Percentiles rank a stretch among this genome's conserved stretches.
phyloP scores from a whole-genome alignment of 371 early-diverging fungal genomes.

The Coemansia sp. region DNA sequence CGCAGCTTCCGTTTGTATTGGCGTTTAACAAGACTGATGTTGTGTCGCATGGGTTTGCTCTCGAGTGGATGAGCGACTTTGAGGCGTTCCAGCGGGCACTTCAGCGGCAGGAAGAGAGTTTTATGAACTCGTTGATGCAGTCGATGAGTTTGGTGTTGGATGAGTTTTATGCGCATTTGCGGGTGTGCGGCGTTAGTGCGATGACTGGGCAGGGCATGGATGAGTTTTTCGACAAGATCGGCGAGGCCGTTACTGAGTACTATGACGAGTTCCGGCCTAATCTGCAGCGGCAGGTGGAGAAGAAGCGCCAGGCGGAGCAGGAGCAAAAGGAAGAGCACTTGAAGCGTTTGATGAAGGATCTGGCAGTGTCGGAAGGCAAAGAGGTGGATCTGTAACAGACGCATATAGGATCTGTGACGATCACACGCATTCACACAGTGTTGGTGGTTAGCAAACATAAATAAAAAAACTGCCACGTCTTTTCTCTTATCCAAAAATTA shows the following conservation, averaged over 20 bases:
- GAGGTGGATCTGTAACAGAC: constrained; percentile 23
- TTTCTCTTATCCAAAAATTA: neutral
- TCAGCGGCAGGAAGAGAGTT: constrained; percentile 65
- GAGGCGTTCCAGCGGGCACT: constrained; percentile 90
- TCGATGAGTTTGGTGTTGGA: constrained; percentile 97
- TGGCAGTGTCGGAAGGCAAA: constrained; percentile 52
- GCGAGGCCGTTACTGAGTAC: constrained; percentile 84
- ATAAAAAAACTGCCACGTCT: neutral
- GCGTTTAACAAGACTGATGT: constrained; percentile 99
- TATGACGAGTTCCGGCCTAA: constrained; percentile 75
- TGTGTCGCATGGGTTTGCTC: constrained; percentile 79
- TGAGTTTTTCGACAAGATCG: constrained; percentile 85
- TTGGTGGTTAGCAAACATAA: too few relatives aligned
- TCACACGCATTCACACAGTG: too few relatives aligned
- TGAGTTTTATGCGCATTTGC: constrained; percentile 94
- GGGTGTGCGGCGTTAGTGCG: constrained; percentile 87
- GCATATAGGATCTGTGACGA: too few relatives aligned
- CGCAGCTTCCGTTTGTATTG: constrained; percentile 89
- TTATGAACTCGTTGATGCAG: constrained; percentile 90
- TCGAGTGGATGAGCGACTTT: constrained; percentile 97
- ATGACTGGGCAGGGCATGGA: constrained; percentile 94
- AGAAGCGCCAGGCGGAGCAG: constrained; percentile 57
- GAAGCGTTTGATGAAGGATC: constrained; percentile 63
- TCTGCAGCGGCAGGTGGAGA: constrained; percentile 66
- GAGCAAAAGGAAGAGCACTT: constrained; percentile 56